Evolutionary conservation across 2,329 filamentous ascomycete genomes (phyloP).

Genomic region (Chaetomium strumarium): DNA sequence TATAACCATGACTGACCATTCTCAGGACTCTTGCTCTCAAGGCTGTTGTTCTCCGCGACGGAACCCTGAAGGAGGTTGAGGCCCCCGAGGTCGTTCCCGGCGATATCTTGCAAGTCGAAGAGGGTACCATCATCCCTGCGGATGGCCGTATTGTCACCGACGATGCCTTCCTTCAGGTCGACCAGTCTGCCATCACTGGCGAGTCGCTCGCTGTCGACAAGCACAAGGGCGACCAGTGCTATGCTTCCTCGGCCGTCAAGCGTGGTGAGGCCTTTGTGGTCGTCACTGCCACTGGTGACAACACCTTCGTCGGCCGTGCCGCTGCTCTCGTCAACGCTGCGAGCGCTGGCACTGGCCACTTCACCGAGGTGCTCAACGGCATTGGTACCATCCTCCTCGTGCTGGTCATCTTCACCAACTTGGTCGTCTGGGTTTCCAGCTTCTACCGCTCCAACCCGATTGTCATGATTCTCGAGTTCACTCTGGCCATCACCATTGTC

Average conservation of each 20-base stretch:
- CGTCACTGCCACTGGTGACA: constrained; percentile 78
- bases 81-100: constrained; percentile 80
- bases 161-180: constrained; percentile 79
- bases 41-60: constrained; percentile 80
- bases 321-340: constrained; percentile 80
- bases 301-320: constrained; percentile 83
- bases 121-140: constrained; percentile 86
- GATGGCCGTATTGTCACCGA: constrained; percentile 83
- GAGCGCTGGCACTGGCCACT: constrained; percentile 70
- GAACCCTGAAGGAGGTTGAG: constrained; percentile 70
- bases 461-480: constrained; percentile 74
- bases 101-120: constrained; percentile 84
- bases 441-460: constrained; percentile 85
- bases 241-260: constrained; percentile 83
- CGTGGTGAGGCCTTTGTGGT: constrained; percentile 81
- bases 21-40: constrained; percentile 68
- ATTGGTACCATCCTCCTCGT: constrained; percentile 77
- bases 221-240: constrained; percentile 73
- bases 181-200: constrained; percentile 87
- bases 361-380: constrained; percentile 83
- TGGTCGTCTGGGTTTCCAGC: constrained; percentile 78
- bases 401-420: constrained; percentile 72
- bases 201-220: constrained; percentile 91
- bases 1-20: constrained; percentile 4
- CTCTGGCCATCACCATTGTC: constrained; percentile 82